phyloP scores from a whole-genome alignment of 2,329 filamentous ascomycete species.

The Fusarium zealandicum region DNA sequence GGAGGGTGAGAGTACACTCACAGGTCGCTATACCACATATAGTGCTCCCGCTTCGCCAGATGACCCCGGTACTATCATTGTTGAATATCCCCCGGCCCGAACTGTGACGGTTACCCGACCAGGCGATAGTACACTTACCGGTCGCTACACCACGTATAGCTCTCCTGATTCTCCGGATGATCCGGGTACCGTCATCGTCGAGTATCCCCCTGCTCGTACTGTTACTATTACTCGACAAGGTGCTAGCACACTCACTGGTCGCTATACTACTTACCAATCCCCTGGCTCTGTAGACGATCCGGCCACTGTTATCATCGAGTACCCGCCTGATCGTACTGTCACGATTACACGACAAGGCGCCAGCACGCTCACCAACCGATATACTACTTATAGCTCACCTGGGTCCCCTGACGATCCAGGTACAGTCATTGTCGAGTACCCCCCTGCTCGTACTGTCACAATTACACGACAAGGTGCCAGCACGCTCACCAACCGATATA shows the following conservation, averaged over 20 bases:
- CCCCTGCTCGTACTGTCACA: constrained; percentile 15
- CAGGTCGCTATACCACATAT: neutral
- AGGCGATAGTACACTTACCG: neutral
- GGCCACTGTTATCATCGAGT: constrained; percentile 1
- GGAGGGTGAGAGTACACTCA: neutral
- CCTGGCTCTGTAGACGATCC: neutral
- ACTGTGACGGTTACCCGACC: neutral
- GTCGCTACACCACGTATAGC: neutral
- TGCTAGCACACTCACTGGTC: neutral
- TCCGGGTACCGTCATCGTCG: neutral
- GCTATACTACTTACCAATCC: neutral
- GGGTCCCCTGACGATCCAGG: constrained; percentile 12
- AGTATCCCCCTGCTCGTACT: neutral
- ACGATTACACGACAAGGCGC: constrained; percentile 1
- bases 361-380: constrained; percentile 5
- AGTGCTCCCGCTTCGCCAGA: neutral
- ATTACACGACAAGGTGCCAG: constrained; percentile 12
- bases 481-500: constrained; percentile 9
- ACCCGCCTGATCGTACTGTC: neutral
- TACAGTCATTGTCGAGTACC: constrained; percentile 15
- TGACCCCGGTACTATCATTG: neutral
- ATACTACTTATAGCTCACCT: constrained; percentile 15
- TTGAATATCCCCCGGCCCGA: neutral
- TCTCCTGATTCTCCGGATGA: neutral
- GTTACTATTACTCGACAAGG: neutral